Evolutionary conservation across 306 rosid genomes (phyloP).

Genomic region (Cicer chorassanicum): DNA sequence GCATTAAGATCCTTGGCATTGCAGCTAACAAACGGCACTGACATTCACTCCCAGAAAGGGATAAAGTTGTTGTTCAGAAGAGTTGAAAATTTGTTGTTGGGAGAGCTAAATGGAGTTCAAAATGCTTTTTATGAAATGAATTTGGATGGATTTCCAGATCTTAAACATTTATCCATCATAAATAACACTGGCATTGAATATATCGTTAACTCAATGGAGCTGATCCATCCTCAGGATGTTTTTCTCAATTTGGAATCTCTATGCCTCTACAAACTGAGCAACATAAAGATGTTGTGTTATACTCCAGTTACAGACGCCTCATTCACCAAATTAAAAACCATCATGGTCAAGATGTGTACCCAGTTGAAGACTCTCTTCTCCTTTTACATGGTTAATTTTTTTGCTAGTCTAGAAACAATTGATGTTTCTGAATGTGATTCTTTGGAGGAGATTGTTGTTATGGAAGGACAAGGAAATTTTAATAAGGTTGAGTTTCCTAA

Average conservation of each 20-base stretch:
- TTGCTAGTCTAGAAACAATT: slow-evolving; percentile 33
- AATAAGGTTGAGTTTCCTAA: not conserved
- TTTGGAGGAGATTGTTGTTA: slow-evolving; percentile 35
- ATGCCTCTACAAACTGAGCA: slow-evolving; percentile 29
- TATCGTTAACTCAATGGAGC: slow-evolving; percentile 30
- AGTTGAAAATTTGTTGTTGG: slow-evolving; percentile 49
- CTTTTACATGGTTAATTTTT: slow-evolving; percentile 13
- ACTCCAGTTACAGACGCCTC: slow-evolving; percentile 1
- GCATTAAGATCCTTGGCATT: slow-evolving; percentile 41
- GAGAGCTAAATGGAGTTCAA: slow-evolving; percentile 41
- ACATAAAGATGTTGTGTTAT: slow-evolving; percentile 29
- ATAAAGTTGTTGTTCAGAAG: slow-evolving; percentile 46
- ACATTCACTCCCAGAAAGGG: slow-evolving; percentile 41
- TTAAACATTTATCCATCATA: slow-evolving; percentile 46
- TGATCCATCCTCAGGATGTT: not conserved
- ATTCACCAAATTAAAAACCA: slow-evolving; percentile 45
- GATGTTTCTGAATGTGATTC: slow-evolving; percentile 40
- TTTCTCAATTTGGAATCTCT: slow-evolving; percentile 46
- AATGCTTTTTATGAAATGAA: slow-evolving; percentile 37
- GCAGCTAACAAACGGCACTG: slow-evolving; percentile 21
- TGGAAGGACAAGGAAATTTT: not conserved
- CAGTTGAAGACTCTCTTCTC: slow-evolving; percentile 47
- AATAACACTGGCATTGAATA: slow-evolving; percentile 28
- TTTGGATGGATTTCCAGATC: slow-evolving; percentile 42
- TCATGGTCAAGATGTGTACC: slow-evolving; percentile 33